phyloP scores from a whole-genome alignment of 2,329 filamentous ascomycete species.

The Phyllosticta capitalensis region DNA sequence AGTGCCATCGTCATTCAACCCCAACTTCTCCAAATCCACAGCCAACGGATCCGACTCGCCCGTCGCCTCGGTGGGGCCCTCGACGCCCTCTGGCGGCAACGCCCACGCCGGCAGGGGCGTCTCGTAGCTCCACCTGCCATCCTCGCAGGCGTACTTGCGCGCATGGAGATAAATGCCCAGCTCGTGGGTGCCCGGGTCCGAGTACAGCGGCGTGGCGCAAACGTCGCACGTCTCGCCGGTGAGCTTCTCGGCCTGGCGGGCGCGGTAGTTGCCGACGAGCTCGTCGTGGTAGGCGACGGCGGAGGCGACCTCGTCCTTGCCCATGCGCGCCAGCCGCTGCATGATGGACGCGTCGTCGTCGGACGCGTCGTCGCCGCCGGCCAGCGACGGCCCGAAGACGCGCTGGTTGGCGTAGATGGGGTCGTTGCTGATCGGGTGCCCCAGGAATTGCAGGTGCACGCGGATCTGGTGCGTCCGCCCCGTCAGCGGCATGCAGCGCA shows the following conservation, averaged over 20 bases:
- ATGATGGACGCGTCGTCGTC: conserved; percentile 87
- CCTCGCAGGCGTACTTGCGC: conserved; percentile 74
- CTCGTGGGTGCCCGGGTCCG: conserved; percentile 83
- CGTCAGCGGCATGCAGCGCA: conserved; percentile 86
- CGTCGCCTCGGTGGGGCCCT: conserved; percentile 60
- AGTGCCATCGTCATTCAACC: conserved; percentile 5
- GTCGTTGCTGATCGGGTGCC: conserved; percentile 93
- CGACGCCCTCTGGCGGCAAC: conserved; percentile 62
- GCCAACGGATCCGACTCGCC: conserved; percentile 37
- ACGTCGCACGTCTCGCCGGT: conserved; percentile 72
- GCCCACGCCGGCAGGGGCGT: conserved; percentile 83
- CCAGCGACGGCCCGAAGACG: conserved; percentile 79
- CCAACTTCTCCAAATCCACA: conserved; percentile 34
- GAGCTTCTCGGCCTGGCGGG: conserved; percentile 85
- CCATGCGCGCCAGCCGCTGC: conserved; percentile 75
- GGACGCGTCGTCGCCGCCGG: conserved; percentile 53
- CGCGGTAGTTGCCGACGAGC: conserved; percentile 83
- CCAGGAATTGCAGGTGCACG: conserved; percentile 88
- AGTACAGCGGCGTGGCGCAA: conserved; percentile 84
- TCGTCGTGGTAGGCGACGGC: conserved; percentile 90
- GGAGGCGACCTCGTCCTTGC: conserved; percentile 84
- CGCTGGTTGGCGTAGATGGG: conserved; percentile 93
- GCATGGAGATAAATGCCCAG: conserved; percentile 91
- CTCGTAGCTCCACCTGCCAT: conserved; percentile 77
- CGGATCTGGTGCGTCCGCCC: conserved; percentile 91